Percentiles rank a stretch among this genome's conserved stretches.
Evolutionary conservation across 306 rosid genomes (phyloP).

Genomic region (Cyamopsis tetragonoloba): DNA sequence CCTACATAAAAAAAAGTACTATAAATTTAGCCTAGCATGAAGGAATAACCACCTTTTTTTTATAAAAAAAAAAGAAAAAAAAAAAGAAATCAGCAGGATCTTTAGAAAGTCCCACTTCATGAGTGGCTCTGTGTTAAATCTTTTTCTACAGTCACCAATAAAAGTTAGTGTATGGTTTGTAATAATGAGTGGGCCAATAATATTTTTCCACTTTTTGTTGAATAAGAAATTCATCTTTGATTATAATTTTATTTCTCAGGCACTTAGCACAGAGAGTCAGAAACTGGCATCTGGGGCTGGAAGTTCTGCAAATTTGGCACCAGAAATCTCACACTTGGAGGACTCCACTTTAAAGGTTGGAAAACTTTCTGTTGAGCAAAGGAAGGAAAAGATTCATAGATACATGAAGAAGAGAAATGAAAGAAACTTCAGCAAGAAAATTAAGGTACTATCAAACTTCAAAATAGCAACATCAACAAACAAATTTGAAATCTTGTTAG

Average conservation of each 20-base stretch:
- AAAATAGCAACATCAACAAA: not conserved
- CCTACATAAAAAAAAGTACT: constrained; percentile 26
- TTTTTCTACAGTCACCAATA: constrained; percentile 13
- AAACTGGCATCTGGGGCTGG: constrained; percentile 61
- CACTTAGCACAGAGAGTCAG: constrained; percentile 58
- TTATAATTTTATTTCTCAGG: constrained; percentile 37
- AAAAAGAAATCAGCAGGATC: constrained; percentile 3
- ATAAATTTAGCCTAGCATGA: constrained; percentile 18
- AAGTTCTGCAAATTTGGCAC: constrained; percentile 53
- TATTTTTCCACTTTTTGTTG: not conserved
- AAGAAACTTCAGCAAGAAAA: constrained; percentile 97
- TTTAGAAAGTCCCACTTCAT: constrained; percentile 21
- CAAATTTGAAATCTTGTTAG: constrained; percentile 1
- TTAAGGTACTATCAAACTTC: constrained; percentile 52
- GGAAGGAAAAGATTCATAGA: constrained; percentile 93
- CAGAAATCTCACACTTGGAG: constrained; percentile 78
- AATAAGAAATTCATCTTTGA: constrained; percentile 3
- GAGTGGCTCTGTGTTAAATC: constrained; percentile 7
- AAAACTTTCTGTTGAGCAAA: constrained; percentile 85
- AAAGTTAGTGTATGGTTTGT: constrained; percentile 1
- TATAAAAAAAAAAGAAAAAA: constrained; percentile 1
- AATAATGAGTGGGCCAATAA: constrained; percentile 4
- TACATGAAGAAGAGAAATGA: constrained; percentile 94
- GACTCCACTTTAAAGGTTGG: constrained; percentile 80
- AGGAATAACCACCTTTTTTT: constrained; percentile 25